Conservation (phyloP, 306 rosid species). For the peach (Prunus persica) region Prunus_persica_NCBIv2 NC_034011.1:6497501-6498000, state of each 20-base stretch:
- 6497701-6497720: not conserved
- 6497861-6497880: not conserved
- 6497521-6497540: not conserved
- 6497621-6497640: not conserved
- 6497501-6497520: constrained; percentile 1
- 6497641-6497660: not conserved
- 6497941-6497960: not conserved
- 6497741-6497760: not conserved
- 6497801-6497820: not conserved
- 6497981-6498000: not conserved
- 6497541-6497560: not conserved
- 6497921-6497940: not conserved
- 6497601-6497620: not conserved
- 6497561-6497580: not conserved
- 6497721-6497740: not conserved
- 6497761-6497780: not conserved
- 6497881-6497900: not conserved
- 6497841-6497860: not conserved
- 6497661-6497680: not conserved
- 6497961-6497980: not conserved
- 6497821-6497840: not conserved
- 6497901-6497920: not conserved
- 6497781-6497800: not conserved
- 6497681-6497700: not conserved
- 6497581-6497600: not conserved